Evolutionary conservation across 495 filamentous ascomycete genomes (phyloP), one percentile per base, ranked within the genome.

Genomic region (Hypoxylon subgilvum): DNA sequence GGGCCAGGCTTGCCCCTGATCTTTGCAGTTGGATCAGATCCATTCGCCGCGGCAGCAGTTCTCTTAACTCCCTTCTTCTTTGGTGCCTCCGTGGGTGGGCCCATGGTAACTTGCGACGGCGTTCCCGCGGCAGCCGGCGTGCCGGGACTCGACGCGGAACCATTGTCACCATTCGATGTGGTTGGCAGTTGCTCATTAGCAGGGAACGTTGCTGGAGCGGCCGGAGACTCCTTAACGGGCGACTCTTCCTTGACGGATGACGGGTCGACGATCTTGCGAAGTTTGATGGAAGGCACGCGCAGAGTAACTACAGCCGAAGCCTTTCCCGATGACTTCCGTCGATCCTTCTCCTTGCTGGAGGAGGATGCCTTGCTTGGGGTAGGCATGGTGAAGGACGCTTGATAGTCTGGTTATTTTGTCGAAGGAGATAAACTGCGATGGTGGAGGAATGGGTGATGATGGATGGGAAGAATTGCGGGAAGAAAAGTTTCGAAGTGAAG

Each of bases 1-100:
- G 93, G 91, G 13, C 91, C 91, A 5, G 94, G 92, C 77, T 96
- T 92, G 50, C 90, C 88, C 59, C 88, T 76, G 28, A 85, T 79
- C 74, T 89, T 91, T 19, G 85, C 78, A 70, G 58, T 88, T 83
- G 35, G 76, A 27, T 75, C 74, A 36, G 71, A 77, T 30, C 76
- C 81, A 63, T 85, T 81, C 14, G 79, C 77, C 48, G 72, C 68
- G 31, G 68, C 65, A 61, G 78, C 55, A 60, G 65, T 68, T 68
- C 75, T 64, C 82, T 78, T 66, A 61, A 81, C 69, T 59, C 86
- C 76, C 80, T 89, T 84, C 76, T 87, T 80, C 72, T 83, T 79
- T 32, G 73, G 72, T 32, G 76, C 82, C 31, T 84, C 82, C 74
- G 77, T 57, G 77, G 83, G 42, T 78, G 78, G 78, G 1, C 75